Conservation (phyloP, 2,329 filamentous ascomycete genomes). For the Clarireedia homoeocarpa region DNA sequence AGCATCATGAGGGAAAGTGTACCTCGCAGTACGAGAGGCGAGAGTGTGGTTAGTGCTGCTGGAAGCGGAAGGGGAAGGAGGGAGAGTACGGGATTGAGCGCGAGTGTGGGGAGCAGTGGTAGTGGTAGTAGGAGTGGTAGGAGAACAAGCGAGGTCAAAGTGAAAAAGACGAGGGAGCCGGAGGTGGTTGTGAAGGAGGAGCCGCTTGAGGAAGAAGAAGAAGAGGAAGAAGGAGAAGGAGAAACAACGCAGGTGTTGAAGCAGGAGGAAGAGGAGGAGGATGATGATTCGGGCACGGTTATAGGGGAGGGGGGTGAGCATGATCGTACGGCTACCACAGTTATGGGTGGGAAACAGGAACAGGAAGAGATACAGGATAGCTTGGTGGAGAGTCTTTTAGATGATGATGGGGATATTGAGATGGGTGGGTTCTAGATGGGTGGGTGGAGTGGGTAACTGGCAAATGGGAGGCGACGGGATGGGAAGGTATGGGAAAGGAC, state of each 20-base stretch:
- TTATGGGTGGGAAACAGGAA: background rate
- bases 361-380: background rate
- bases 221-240: background rate
- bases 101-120: too few species aligned
- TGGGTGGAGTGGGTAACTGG: too few species aligned
- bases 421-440: too few species aligned
- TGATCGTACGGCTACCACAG: too few species aligned
- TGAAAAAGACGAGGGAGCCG: background rate
- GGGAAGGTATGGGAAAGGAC: too few species aligned
- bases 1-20: constrained; percentile 2
- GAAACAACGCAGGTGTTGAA: background rate
- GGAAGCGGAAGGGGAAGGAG: background rate
- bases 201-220: background rate
- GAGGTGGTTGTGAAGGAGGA: constrained; percentile 2
- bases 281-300: too few species aligned
- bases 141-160: background rate
- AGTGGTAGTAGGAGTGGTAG: background rate
- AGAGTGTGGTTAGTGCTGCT: background rate
- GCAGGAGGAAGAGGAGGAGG: too few species aligned
- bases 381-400: constrained; percentile 2
- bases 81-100: background rate
- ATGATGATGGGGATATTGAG: constrained; percentile 9
- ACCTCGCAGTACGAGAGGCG: background rate
- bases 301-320: too few species aligned
- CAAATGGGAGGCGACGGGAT: too few species aligned